Evolutionary conservation across 257 asterid genomes (phyloP).

Genomic region (Eucommia ulmoides): DNA sequence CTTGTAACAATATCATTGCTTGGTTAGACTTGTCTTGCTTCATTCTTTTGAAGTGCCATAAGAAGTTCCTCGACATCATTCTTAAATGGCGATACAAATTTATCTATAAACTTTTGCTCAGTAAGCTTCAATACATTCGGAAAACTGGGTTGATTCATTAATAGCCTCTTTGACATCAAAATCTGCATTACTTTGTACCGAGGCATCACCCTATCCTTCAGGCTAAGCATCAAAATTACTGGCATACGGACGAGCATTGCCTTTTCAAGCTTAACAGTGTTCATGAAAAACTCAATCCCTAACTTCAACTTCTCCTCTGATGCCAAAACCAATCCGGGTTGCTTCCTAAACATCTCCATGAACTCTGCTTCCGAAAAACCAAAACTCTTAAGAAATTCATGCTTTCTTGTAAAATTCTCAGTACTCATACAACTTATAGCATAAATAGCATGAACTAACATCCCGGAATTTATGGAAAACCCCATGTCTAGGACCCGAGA

Average conservation of each 20-base stretch:
- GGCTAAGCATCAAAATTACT: slow-evolving; percentile 10
- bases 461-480: slow-evolving; percentile 18
- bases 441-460: slow-evolving; percentile 18
- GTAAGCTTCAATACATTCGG: background rate
- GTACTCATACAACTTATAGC: slow-evolving; percentile 7
- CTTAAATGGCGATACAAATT: slow-evolving; percentile 11
- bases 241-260: slow-evolving; percentile 4
- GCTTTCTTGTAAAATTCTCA: slow-evolving; percentile 9
- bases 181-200: slow-evolving; percentile 15
- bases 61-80: slow-evolving; percentile 1
- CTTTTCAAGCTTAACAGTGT: slow-evolving; percentile 8
- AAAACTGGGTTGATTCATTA: slow-evolving; percentile 14
- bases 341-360: slow-evolving; percentile 16
- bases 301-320: slow-evolving; percentile 14
- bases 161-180: slow-evolving; percentile 9
- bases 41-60: too few species aligned
- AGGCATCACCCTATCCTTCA: slow-evolving; percentile 20
- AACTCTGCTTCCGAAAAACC: slow-evolving; percentile 15
- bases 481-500: slow-evolving; percentile 15
- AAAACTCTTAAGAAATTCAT: slow-evolving; percentile 8
- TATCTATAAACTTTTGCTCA: slow-evolving; percentile 12
- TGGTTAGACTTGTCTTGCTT: too few species aligned
- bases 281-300: slow-evolving; percentile 17
- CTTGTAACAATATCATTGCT: too few species aligned
- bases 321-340: slow-evolving; percentile 8